Evolutionary conservation across 2,329 filamentous ascomycete species (phyloP).

Genomic region (Teratosphaeria epicoccoides): DNA sequence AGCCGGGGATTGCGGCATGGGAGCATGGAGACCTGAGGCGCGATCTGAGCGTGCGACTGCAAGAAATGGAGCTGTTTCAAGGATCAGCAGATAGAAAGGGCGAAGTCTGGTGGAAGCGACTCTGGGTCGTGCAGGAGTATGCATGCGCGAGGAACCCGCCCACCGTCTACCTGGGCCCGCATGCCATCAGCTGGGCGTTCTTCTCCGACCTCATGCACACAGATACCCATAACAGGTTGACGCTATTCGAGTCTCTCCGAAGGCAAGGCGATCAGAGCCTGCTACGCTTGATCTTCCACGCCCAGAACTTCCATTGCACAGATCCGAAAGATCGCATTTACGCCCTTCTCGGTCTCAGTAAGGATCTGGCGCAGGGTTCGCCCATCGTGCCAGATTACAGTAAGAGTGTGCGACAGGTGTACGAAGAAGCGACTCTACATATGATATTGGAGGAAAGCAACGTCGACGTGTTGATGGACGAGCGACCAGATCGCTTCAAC

Average conservation of each 20-base stretch:
- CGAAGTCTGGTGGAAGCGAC: constrained; percentile 14
- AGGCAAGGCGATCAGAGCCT: constrained; percentile 4
- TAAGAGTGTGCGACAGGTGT: constrained; percentile 8
- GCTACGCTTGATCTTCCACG: constrained; percentile 5
- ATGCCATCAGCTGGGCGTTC: constrained; percentile 13
- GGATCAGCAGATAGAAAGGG: constrained; percentile 1
- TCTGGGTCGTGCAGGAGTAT: constrained; percentile 11
- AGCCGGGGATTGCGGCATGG: constrained; percentile 7
- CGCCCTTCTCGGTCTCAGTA: constrained; percentile 9
- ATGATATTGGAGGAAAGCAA: constrained; percentile 9
- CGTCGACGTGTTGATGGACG: constrained; percentile 14
- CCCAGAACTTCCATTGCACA: constrained; percentile 9
- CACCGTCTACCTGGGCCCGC: constrained; percentile 12
- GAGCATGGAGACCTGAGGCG: constrained; percentile 10
- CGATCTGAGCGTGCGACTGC: constrained; percentile 5
- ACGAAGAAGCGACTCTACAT: constrained; percentile 14
- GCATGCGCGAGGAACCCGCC: constrained; percentile 11
- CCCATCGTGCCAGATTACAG: constrained; percentile 10
- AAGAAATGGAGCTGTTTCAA: constrained; percentile 4
- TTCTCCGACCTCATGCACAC: constrained; percentile 9
- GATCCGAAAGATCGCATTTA: constrained; percentile 14
- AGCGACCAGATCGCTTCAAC: constrained; percentile 5
- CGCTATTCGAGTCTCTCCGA: constrained; percentile 9
- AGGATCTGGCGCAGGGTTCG: neutral
- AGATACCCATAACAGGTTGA: constrained; percentile 5